Percentiles rank a stretch among this genome's conserved stretches.
Evolutionary conservation across 176 grass and related monocot genomes (phyloP).

Genomic region (Canna indica): DNA sequence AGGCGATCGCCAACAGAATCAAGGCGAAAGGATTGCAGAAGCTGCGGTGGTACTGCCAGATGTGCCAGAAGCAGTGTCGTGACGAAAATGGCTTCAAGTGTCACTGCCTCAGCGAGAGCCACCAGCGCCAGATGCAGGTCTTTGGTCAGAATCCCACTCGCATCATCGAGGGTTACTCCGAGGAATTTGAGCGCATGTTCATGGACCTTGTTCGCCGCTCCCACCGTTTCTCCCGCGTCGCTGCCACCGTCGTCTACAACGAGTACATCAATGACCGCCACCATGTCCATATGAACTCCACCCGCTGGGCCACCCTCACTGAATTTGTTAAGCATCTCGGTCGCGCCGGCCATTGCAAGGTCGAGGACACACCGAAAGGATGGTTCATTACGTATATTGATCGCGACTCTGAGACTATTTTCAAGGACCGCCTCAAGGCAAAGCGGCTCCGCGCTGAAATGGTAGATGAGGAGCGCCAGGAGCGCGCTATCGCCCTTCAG

Average conservation of each 20-base stretch:
- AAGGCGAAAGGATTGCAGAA: constrained; percentile 93
- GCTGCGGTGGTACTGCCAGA: constrained; percentile 96
- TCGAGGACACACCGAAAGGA: constrained; percentile 90
- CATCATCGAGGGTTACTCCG: constrained; percentile 57
- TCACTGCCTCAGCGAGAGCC: constrained; percentile 92
- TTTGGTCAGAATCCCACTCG: too few species aligned
- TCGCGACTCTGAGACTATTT: constrained; percentile 59
- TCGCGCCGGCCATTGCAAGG: constrained; percentile 40
- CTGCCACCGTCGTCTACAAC: constrained; percentile 51
- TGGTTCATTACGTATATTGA: constrained; percentile 97
- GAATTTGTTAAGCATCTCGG: constrained; percentile 16
- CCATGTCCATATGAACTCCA: too few species aligned
- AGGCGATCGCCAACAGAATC: constrained; percentile 83
- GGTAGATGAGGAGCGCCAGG: too few species aligned
- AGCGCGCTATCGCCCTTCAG: too few species aligned
- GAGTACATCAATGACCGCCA: too few species aligned
- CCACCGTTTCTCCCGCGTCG: constrained; percentile 69
- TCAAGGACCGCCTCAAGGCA: constrained; percentile 78
- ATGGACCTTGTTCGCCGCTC: constrained; percentile 57
- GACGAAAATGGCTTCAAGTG: constrained; percentile 96
- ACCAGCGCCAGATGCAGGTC: constrained; percentile 85
- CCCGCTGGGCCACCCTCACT: too few species aligned
- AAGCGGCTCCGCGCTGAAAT: constrained; percentile 68
- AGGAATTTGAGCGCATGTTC: constrained; percentile 62
- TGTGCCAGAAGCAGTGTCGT: constrained; percentile 94